Conservation (phyloP, 805 yeast genomes). For the Hanseniaspora singularis region DNA sequence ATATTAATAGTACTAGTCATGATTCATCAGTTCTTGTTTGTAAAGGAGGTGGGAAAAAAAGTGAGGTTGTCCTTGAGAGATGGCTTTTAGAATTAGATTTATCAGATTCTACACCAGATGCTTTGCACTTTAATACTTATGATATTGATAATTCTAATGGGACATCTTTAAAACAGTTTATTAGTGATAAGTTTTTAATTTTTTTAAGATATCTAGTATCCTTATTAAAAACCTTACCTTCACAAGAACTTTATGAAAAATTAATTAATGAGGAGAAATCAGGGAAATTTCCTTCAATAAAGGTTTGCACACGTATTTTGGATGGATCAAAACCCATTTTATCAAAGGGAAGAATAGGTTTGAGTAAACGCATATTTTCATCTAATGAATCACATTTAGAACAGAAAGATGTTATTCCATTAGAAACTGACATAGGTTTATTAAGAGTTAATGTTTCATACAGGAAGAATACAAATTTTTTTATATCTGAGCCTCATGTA, state of each 20-base stretch:
- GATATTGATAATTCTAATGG: conserved; percentile 17
- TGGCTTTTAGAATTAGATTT: conserved; percentile 68
- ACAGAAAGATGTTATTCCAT: conserved; percentile 54
- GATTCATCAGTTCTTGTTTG: conserved; percentile 41
- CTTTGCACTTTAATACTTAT: conserved; percentile 29
- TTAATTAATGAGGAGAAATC: conserved; percentile 27
- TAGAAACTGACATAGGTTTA: conserved; percentile 64
- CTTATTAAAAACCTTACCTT: conserved; percentile 55
- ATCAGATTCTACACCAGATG: conserved; percentile 31
- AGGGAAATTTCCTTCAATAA: conserved; percentile 23
- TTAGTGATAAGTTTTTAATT: conserved; percentile 63
- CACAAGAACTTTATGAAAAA: conserved; percentile 44
- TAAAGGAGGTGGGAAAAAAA: conserved; percentile 48
- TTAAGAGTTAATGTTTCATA: conserved; percentile 68
- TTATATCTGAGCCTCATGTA: conserved; percentile 48
- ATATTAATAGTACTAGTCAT: too few relatives aligned
- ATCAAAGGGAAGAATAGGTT: conserved; percentile 74
- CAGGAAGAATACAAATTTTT: conserved; percentile 57
- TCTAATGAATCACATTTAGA: conserved; percentile 40
- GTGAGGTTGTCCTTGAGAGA: conserved; percentile 84
- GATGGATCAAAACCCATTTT: conserved; percentile 72
- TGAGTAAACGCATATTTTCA: conserved; percentile 52
- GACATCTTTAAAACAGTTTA: conserved; percentile 46
- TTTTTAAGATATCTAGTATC: conserved; percentile 65
- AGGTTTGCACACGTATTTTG: conserved; percentile 47